Base-by-base conservation (phyloP, 2,329 filamentous ascomycete genomes). In the Plenodomus lindquistii region DNA sequence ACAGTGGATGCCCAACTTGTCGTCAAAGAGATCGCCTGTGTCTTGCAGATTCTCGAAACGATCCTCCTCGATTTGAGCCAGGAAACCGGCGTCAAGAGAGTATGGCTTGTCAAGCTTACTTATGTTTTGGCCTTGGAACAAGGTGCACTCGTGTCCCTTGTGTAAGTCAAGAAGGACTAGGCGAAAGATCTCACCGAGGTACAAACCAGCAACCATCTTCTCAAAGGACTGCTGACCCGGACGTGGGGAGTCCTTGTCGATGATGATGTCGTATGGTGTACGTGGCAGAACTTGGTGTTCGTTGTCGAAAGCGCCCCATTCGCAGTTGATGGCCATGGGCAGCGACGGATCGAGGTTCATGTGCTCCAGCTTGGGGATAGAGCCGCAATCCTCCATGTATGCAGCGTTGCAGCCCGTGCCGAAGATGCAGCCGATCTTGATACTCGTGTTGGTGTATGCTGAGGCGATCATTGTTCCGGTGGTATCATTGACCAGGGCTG, bases 351-450 rank as follows among this genome's bases (percentile, higher is more conserved):
- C 88, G 31, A 97, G 83, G 66, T 95, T 94, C 80, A 96, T 83
- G 76, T 97, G 85, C 10, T 88, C 90, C 45, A 99, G 84, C 81
- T 99, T 99, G 57, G 92, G 93, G 57, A 99, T 91, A 11, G 87
- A 89, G 57, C 91, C 91, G 57, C 85, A 89, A 66, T 95, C 77
- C 75, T 99, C 94, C 88, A 99, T 96, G 78, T 99, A 99, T 34
- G 94, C 94, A 35, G 93, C 94, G 67, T 99, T 99, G 78, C 94
- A 97, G 50, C 94, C 94, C 11, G 94, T 99, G 63, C 94, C 94
- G 66, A 99, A 99, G 70, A 99, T 99, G 75, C 93, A 97, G 46
- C 94, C 94, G 65, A 97, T 94, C 76, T 86, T 91, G 84, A 97
- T 95, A 61, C 86, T 85, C 38, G 86, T 79, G 70, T 99, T 92